These are phyloP conservation scores for Geotrichum cucujoidarum DNA, from an alignment of 1,139 yeast species.

Conservation along the genomic window DNA sequence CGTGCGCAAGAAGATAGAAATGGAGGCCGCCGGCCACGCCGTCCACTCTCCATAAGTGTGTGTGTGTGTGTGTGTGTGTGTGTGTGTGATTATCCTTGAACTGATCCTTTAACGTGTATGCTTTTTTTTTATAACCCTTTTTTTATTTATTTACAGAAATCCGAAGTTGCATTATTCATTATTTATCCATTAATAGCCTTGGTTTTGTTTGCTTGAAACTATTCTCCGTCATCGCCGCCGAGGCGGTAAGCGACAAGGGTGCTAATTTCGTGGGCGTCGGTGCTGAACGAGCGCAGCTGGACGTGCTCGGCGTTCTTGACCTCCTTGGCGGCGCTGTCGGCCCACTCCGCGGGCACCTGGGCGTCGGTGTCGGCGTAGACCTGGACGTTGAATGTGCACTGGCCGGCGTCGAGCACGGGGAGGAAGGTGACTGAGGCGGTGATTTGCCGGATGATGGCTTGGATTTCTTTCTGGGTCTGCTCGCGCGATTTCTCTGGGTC, in stretches of 20 bases:
- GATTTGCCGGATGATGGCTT: slow-evolving; percentile 80
- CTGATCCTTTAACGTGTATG: neutral
- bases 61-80: neutral
- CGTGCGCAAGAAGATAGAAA: slow-evolving; percentile 28
- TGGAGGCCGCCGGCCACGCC: slow-evolving; percentile 9
- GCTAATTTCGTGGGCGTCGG: slow-evolving; percentile 66
- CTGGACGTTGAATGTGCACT: slow-evolving; percentile 77
- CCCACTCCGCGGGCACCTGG: slow-evolving; percentile 79
- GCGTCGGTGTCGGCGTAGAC: slow-evolving; percentile 77
- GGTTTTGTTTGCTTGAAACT: neutral
- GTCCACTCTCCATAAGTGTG: slow-evolving; percentile 1
- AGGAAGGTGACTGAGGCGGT: slow-evolving; percentile 83
- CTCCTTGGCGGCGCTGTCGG: slow-evolving; percentile 64
- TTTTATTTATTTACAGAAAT: neutral
- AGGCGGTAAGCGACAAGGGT: slow-evolving; percentile 68
- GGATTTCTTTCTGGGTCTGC: slow-evolving; percentile 68
- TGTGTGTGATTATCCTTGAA: neutral
- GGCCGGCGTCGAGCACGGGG: slow-evolving; percentile 59
- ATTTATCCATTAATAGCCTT: no score
- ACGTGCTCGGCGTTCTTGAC: slow-evolving; percentile 61
- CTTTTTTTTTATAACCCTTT: neutral
- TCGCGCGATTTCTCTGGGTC: slow-evolving; percentile 40
- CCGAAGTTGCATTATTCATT: slow-evolving; percentile 8
- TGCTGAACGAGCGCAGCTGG: slow-evolving; percentile 62
- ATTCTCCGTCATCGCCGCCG: slow-evolving; percentile 21